These are phyloP conservation scores for Colletotrichum coccodes DNA, from an alignment of 2,329 filamentous ascomycete genomes.

Conservation along the genomic window DNA sequence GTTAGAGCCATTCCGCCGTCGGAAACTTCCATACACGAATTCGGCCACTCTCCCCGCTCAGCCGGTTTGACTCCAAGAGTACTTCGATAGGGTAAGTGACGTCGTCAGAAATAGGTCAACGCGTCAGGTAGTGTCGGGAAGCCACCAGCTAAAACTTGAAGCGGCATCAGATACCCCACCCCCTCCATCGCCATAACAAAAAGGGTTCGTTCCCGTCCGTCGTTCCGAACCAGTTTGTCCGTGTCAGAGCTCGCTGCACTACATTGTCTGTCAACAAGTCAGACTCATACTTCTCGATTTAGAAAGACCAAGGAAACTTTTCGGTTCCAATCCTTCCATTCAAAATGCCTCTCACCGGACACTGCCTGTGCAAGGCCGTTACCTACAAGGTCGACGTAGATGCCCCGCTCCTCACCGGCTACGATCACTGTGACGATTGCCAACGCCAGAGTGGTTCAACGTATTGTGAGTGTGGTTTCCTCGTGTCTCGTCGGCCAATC, in stretches of 20 bases:
- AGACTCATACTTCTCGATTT: slow-evolving; percentile 5
- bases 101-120: slow-evolving; percentile 29
- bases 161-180: slow-evolving; percentile 25
- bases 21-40: slow-evolving; percentile 21
- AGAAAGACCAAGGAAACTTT: neutral
- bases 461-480: slow-evolving; percentile 62
- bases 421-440: slow-evolving; percentile 80
- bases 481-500: neutral
- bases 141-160: slow-evolving; percentile 29
- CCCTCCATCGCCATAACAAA: slow-evolving; percentile 22
- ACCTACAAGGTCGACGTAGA: slow-evolving; percentile 72
- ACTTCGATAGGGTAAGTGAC: slow-evolving; percentile 28
- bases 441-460: slow-evolving; percentile 76
- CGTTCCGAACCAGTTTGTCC: neutral
- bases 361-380: slow-evolving; percentile 78
- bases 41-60: slow-evolving; percentile 22
- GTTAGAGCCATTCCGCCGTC: slow-evolving; percentile 7
- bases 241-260: slow-evolving; percentile 13
- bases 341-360: slow-evolving; percentile 73
- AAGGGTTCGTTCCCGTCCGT: slow-evolving; percentile 17
- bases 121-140: slow-evolving; percentile 9
- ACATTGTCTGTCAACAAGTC: slow-evolving; percentile 8
- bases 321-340: neutral
- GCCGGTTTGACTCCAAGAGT: slow-evolving; percentile 7
- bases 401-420: slow-evolving; percentile 64